These are phyloP conservation scores for Cercospora sp. DNA, from an alignment of 2,329 filamentous ascomycete genomes.

Conservation along the genomic window DNA sequence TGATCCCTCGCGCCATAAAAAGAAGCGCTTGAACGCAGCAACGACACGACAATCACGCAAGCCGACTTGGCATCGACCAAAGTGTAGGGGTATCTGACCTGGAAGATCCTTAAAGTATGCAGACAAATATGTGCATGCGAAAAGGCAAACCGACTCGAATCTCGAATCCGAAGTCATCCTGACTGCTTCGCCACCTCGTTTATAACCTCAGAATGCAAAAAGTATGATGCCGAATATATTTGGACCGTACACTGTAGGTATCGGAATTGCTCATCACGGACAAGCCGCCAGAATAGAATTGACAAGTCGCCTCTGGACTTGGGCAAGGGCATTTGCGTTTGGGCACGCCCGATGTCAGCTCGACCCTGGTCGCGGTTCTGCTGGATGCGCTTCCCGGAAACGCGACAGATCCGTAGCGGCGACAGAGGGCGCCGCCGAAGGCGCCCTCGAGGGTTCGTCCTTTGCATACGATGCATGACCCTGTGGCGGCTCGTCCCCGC, in stretches of 20 bases:
- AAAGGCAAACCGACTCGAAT: neutral
- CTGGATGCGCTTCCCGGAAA: conserved; percentile 21
- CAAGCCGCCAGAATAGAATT: neutral
- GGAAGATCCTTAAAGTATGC: conserved; percentile 11
- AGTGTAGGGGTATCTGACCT: conserved; percentile 18
- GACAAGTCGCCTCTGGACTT: neutral
- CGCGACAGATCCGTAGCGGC: conserved; percentile 11
- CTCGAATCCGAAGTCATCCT: neutral
- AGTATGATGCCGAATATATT: neutral
- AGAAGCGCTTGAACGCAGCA: conserved; percentile 22
- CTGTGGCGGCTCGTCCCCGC: conserved; percentile 11
- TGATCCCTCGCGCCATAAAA: neutral
- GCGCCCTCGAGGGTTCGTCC: conserved; percentile 15
- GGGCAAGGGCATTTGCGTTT: neutral
- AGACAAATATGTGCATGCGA: conserved; percentile 16
- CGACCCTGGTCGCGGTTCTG: conserved; percentile 24
- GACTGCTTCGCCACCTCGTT: neutral
- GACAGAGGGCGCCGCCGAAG: conserved; percentile 11
- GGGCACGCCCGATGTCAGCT: conserved; percentile 21
- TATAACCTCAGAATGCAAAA: neutral
- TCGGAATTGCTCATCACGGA: conserved; percentile 1
- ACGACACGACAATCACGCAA: conserved; percentile 3
- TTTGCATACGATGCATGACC: conserved; percentile 15
- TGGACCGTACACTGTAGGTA: neutral
- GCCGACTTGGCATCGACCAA: conserved; percentile 4